A percentile compares a stretch with the other conserved stretches of the same genome.
These are phyloP conservation scores for Ceratobasidium sp. DNA, from an alignment of 1,284 basidiomycete genomes.

Conservation along the genomic window DNA sequence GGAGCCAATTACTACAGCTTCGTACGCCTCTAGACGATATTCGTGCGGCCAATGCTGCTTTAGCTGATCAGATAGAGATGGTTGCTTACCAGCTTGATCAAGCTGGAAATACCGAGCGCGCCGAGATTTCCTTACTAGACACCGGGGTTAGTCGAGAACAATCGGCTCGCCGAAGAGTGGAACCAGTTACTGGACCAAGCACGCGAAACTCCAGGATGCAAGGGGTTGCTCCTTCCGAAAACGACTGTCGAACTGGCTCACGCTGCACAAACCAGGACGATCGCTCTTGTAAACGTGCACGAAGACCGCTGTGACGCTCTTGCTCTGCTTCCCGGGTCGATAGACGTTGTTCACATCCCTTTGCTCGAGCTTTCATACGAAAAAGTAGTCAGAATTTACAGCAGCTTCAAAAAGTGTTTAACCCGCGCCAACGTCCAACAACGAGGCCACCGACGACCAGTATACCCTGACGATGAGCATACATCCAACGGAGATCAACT, in stretches of 20 bases:
- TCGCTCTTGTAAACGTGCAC: background rate
- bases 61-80: background rate
- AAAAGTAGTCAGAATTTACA: too few species aligned
- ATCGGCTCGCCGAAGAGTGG: background rate
- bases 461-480: too few species aligned
- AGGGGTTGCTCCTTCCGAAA: background rate
- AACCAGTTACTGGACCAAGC: background rate
- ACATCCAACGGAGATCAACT: too few species aligned
- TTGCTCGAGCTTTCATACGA: too few species aligned
- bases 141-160: background rate
- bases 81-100: background rate
- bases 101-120: too few species aligned
- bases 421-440: too few species aligned
- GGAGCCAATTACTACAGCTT: background rate
- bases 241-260: background rate
- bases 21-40: background rate
- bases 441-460: too few species aligned
- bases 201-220: background rate
- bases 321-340: background rate
- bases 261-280: too few species aligned
- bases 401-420: too few species aligned
- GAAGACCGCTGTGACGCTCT: background rate
- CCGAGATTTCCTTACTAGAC: background rate
- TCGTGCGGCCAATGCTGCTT: background rate
- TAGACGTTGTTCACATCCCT: background rate